Percentiles rank a stretch among this genome's conserved stretches.
Evolutionary conservation across 2,329 filamentous ascomycete species (phyloP).

Genomic region (Colletotrichum sp.): DNA sequence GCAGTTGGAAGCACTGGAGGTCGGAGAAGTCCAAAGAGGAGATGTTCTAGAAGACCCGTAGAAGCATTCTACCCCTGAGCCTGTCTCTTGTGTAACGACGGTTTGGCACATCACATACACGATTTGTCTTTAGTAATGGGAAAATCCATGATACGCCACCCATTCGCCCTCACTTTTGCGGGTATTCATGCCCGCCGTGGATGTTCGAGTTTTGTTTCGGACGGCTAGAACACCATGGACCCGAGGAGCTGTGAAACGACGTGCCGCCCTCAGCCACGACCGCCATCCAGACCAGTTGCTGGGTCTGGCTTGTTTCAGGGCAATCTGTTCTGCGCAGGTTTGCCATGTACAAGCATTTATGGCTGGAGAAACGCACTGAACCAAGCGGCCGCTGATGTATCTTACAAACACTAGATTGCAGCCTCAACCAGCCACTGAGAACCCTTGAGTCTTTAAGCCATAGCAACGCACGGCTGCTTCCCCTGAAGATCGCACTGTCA

Average conservation of each 20-base stretch:
- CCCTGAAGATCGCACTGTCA: background rate
- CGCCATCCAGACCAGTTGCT: background rate
- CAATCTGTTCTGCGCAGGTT: background rate
- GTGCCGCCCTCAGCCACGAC: background rate
- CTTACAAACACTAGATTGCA: background rate
- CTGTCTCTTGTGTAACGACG: conserved; percentile 5
- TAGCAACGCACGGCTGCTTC: background rate
- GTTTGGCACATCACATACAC: conserved; percentile 9
- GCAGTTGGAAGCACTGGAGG: background rate
- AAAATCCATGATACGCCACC: background rate
- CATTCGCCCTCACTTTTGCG: background rate
- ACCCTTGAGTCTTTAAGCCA: background rate
- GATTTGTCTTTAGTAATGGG: background rate
- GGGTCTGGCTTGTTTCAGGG: background rate
- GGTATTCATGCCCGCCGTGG: background rate
- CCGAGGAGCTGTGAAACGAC: background rate
- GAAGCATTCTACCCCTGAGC: conserved; percentile 2
- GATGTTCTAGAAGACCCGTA: conserved; percentile 8
- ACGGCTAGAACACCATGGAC: background rate
- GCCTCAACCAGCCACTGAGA: background rate
- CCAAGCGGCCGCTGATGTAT: background rate
- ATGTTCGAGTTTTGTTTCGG: conserved; percentile 16
- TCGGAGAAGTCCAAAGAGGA: background rate
- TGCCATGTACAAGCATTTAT: background rate
- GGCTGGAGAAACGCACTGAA: background rate